Evolutionary conservation across 352 stramenopile species (phyloP).

Genomic region (Phytophthora pini): DNA sequence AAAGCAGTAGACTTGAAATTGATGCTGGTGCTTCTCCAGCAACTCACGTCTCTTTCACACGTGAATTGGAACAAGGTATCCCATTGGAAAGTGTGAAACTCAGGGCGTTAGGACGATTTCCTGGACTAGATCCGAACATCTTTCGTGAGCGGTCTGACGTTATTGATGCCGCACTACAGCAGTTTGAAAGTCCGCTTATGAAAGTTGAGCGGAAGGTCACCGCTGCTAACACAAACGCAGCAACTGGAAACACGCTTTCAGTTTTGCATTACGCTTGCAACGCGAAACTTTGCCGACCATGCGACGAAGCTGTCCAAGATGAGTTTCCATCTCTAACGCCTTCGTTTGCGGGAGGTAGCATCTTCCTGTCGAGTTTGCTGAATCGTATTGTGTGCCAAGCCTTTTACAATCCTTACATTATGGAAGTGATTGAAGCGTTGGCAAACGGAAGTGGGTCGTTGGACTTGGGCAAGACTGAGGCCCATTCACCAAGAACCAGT

Average conservation of each 20-base stretch:
- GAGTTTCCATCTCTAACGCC: conserved; percentile 63
- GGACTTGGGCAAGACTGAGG: not conserved
- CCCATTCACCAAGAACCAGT: not conserved
- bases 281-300: conserved; percentile 60
- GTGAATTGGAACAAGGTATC: conserved; percentile 57
- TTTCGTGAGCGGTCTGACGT: conserved; percentile 46
- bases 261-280: conserved; percentile 56
- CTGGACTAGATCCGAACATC: conserved; percentile 52
- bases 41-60: conserved; percentile 36
- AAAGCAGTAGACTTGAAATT: conserved; percentile 29
- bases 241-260: conserved; percentile 41
- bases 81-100: conserved; percentile 66
- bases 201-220: conserved; percentile 13
- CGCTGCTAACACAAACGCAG: not conserved
- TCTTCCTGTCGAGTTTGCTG: conserved; percentile 64
- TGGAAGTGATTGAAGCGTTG: conserved; percentile 60
- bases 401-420: conserved; percentile 87
- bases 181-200: conserved; percentile 37
- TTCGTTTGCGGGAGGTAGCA: conserved; percentile 57
- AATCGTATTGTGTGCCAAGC: conserved; percentile 75
- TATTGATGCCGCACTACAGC: conserved; percentile 46
- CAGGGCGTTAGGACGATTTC: conserved; percentile 56
- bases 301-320: conserved; percentile 49
- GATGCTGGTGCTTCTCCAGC: conserved; percentile 11
- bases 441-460: conserved; percentile 37